Base-by-base conservation (phyloP, 2,329 filamentous ascomycete species). In the Metarhizium guizhouense region DNA sequence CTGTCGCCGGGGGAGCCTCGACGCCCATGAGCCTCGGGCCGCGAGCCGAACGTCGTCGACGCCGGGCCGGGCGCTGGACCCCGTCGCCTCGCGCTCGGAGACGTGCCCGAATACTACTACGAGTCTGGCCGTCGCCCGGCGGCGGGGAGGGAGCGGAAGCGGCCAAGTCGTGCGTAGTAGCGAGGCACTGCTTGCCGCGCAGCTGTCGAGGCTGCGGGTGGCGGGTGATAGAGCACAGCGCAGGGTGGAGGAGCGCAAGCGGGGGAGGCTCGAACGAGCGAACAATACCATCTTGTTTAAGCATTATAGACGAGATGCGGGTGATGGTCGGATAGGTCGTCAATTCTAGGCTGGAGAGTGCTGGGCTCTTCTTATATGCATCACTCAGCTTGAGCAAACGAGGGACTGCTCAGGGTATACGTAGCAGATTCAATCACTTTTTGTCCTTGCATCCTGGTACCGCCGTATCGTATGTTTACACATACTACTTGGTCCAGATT, bases 1-100 rank as follows among this genome's bases (percentile, higher is more conserved):
- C 7, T 63, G 64, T 4, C 65, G 64, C 50, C 66, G 59, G n/a
- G 20, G 11, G 51, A 54, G 51, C 45, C 43, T 38, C 43, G 58
- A 57, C 14, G 51, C 34, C 10, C 53, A 53, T 14, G 56, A 57
- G 42, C 56, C 52, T 49, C 56, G 56, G 40, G 25, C 53, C 36
- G 38, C 54, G 18, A 54, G 58, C 7, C 54, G 48, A 47, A 36
- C 51, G 25, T 3, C 4, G 25, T 25, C 25, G 25, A 34, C 29
- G 18, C 53, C 53, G 42, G 55, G 54, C 29, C 40, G 40, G n/a
- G 20, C 40, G n/a, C 29, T 11, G 11, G 36, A 43, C 11, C 6
- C 30, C 14, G 30, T 45, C 7, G 20, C 50, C 34, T 18, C 2
- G 14, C 32, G 25, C 25, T 6, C 30, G n/a, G 7, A 40, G 47